phyloP scores from a whole-genome alignment of 2,329 filamentous ascomycete species.

The Fusarium verticillioides region DNA sequence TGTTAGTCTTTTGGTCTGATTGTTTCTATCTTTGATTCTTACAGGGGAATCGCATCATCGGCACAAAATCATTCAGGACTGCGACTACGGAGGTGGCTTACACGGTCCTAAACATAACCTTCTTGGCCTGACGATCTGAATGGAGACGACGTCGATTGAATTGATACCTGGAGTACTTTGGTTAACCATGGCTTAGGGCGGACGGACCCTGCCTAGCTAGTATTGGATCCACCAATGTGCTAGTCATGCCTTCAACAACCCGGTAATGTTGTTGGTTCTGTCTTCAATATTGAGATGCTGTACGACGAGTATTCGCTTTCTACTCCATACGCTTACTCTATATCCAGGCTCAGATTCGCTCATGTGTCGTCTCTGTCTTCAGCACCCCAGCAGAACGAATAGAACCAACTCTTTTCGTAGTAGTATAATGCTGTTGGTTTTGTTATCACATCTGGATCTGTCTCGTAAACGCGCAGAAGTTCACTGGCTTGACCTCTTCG shows the following conservation, averaged over 20 bases:
- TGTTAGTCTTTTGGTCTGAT: not conserved
- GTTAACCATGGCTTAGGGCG: not conserved
- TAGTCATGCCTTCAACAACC: not conserved
- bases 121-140: constrained; percentile 9
- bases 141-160: not conserved
- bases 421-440: not conserved
- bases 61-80: not conserved
- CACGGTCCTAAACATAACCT: not conserved
- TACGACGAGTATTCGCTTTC: not conserved
- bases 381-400: not conserved
- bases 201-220: not conserved
- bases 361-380: no score
- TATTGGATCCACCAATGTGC: not conserved
- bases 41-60: not conserved
- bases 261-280: not conserved
- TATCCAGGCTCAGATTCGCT: not conserved
- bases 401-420: not conserved
- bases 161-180: not conserved
- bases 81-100: constrained; percentile 5
- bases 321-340: not conserved
- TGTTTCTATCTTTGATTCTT: constrained; percentile 1
- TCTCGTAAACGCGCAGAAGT: not conserved
- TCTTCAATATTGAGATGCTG: not conserved
- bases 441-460: not conserved
- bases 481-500: not conserved